A percentile compares a stretch with the other conserved stretches of the same genome.
phyloP scores from a whole-genome alignment of 2,329 filamentous ascomycete genomes.

The Pseudogymnoascus sp. region DNA sequence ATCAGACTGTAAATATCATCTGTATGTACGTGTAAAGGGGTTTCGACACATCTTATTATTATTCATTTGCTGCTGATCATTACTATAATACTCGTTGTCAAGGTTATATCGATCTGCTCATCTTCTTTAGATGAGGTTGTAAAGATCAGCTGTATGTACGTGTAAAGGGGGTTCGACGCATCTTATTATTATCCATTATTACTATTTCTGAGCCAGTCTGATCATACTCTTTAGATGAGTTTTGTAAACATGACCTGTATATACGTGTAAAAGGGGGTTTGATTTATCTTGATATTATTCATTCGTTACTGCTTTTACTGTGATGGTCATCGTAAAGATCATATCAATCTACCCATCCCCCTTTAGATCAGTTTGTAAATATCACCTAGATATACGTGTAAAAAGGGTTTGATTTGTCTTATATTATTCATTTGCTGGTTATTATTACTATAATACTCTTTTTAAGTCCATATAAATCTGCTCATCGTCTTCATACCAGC shows the following conservation, averaged over 20 bases:
- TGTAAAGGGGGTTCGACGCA: not conserved
- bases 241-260: not conserved
- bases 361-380: not conserved
- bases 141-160: not conserved
- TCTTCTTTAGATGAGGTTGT: not conserved
- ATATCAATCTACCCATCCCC: not conserved
- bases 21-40: no score
- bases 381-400: not conserved
- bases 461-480: not conserved
- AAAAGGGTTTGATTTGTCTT: not conserved
- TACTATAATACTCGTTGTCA: no score
- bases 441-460: not conserved
- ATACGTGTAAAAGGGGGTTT: not conserved
- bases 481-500: not conserved
- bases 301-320: no score
- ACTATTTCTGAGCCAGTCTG: no score
- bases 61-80: no score
- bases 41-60: no score
- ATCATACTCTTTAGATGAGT: no score
- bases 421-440: not conserved
- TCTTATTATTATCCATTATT: not conserved
- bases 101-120: not conserved
- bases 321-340: not conserved
- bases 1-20: no score
- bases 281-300: not conserved